Conservation (phyloP, 2,329 filamentous ascomycete species). For the Biscogniauxia mediterranea region DNA sequence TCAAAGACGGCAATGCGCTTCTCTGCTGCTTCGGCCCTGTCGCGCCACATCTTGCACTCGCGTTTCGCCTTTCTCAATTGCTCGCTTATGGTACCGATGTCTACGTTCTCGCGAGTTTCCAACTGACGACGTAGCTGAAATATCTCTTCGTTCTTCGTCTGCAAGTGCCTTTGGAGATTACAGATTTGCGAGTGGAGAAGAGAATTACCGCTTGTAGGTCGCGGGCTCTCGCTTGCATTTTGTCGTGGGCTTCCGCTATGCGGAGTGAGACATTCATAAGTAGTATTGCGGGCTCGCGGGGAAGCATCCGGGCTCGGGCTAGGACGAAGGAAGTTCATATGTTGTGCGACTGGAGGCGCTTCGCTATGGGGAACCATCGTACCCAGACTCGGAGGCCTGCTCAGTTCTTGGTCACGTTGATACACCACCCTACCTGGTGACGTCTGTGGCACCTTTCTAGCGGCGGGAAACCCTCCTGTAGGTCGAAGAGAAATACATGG, state of each 20-base stretch:
- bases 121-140: conserved; percentile 45
- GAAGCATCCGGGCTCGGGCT: conserved; percentile 30
- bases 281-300: background rate
- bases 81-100: conserved; percentile 47
- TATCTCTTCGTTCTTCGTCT: conserved; percentile 45
- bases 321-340: conserved; percentile 36
- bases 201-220: conserved; percentile 31
- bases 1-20: conserved; percentile 48
- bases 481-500: conserved; percentile 16
- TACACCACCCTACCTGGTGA: conserved; percentile 13
- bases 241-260: background rate
- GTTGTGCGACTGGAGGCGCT: conserved; percentile 39
- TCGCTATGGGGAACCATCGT: conserved; percentile 39
- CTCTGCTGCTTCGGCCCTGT: conserved; percentile 56
- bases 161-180: conserved; percentile 47
- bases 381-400: conserved; percentile 34
- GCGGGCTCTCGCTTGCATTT: conserved; percentile 11
- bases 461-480: conserved; percentile 12
- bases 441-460: conserved; percentile 19
- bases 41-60: conserved; percentile 50
- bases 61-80: conserved; percentile 44
- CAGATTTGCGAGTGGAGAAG: conserved; percentile 49
- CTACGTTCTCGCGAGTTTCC: conserved; percentile 42
- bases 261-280: background rate
- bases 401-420: conserved; percentile 15